Conservation (phyloP, 2,329 filamentous ascomycete genomes). For the Graphium sp. region DNA sequence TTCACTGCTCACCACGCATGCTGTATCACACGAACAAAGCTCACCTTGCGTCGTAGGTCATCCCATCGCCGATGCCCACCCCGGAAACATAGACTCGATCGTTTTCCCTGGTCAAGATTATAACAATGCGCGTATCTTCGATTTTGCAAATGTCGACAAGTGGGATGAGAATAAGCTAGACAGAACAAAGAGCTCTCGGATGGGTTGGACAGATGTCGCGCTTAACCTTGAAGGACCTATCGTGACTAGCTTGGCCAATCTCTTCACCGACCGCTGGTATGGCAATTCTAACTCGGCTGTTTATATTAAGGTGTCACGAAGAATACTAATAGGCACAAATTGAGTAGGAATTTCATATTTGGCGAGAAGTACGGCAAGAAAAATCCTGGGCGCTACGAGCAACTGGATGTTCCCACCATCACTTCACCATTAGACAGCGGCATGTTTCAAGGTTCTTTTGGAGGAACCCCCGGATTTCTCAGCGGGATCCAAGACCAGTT, state of each 20-base stretch:
- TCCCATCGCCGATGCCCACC: conserved; percentile 70
- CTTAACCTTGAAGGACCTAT: conserved; percentile 61
- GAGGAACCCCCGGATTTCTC: conserved; percentile 1
- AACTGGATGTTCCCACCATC: too few relatives aligned
- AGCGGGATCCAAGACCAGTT: conserved; percentile 2
- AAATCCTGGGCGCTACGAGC: conserved; percentile 29
- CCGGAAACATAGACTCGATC: conserved; percentile 55
- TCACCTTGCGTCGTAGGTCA: conserved; percentile 31
- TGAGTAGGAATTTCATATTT: conserved; percentile 62
- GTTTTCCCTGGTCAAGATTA: conserved; percentile 85
- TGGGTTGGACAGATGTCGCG: conserved; percentile 86
- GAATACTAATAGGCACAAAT: background rate
- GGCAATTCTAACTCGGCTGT: conserved; percentile 4
- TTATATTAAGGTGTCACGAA: too few relatives aligned
- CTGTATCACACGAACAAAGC: background rate
- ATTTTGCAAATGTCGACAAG: conserved; percentile 61
- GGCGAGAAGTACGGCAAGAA: conserved; percentile 55
- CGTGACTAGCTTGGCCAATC: conserved; percentile 55
- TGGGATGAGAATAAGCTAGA: conserved; percentile 82
- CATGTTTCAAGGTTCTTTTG: too few relatives aligned
- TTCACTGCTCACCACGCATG: background rate
- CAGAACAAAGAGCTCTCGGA: conserved; percentile 60
- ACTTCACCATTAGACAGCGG: too few relatives aligned
- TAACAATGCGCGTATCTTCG: conserved; percentile 75
- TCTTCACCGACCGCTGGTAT: conserved; percentile 71